Conservation (phyloP, 371 early-diverging fungal genomes). For the Enteropsectra breve region DNA sequence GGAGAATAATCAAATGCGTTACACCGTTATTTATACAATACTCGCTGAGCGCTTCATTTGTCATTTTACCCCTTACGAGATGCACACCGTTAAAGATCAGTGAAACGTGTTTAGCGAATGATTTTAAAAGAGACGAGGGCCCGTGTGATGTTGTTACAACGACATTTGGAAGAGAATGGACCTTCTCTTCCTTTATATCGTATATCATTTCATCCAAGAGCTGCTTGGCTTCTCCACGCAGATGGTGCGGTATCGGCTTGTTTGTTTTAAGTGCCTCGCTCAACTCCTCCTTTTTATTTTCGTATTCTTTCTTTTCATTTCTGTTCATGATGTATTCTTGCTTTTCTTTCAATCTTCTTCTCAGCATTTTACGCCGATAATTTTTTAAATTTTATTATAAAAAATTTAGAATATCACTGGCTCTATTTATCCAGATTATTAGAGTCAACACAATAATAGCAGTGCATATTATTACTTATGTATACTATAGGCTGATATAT, state of each 20-base stretch:
- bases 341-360: constrained; percentile 16
- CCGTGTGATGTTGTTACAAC: constrained; percentile 90
- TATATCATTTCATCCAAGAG: constrained; percentile 49
- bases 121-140: constrained; percentile 77
- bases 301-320: constrained; percentile 29
- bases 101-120: constrained; percentile 92
- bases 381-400: constrained; percentile 19
- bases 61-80: constrained; percentile 88
- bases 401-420: constrained; percentile 8
- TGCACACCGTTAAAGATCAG: constrained; percentile 84
- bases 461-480: no score
- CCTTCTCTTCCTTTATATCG: constrained; percentile 38
- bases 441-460: no score
- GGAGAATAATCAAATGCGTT: constrained; percentile 82
- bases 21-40: constrained; percentile 68
- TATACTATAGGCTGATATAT: no score
- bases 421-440: no score
- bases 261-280: constrained; percentile 18
- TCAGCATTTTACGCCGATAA: constrained; percentile 11
- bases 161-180: constrained; percentile 63
- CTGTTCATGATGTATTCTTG: constrained; percentile 6
- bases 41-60: constrained; percentile 69
- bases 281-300: constrained; percentile 32
- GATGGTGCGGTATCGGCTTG: constrained; percentile 27
- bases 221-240: constrained; percentile 34